Base-by-base conservation (phyloP, 495 filamentous ascomycete genomes). In the Neurospora sp. region DNA sequence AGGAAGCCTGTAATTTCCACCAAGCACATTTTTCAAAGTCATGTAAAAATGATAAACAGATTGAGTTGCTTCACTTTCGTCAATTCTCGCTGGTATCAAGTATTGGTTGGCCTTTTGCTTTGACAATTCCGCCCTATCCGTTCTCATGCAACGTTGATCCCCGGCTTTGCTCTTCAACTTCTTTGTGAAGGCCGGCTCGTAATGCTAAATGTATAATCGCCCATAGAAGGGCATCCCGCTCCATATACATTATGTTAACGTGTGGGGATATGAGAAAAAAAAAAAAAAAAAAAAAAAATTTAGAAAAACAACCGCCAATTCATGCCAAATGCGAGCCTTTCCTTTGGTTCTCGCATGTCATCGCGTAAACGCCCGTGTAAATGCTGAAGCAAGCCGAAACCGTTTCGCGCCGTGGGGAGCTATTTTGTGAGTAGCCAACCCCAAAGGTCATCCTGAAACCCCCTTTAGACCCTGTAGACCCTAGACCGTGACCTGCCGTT, bases 331-430 rank as follows among this genome's bases (percentile, higher is more conserved):
- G 14, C 53, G 53, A 61, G 53, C 53, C 53, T 8, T 35, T 18
- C 27, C 53, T 31, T 61, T 61, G 53, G 22, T 61, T 61, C 14
- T 35, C 27, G 53, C 53, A 35, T 61, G 27, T 35, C 53, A 35
- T 61, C 12, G 70, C 22, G 35, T 40, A 40, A 73, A 73, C 61
- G 68, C 74, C 74, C 74, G n/a, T 73, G 74, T 73, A 75, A 75
- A 75, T 75, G 74, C 74, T 73, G 45, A 69, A 68, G 53, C 37
- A 75, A 70, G 40, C 73, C 71, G 39, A 70, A 40, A 22, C 38
- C 68, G 39, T 70, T 70, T 44, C 37, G 41, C 72, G 68, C 48
- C 72, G 68, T 70, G 40, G 41, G 14, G n/a, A 70, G 18, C 45
- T 6, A 44, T 69, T 70, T 69, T 35, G 38, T n/a, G 39, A 42